phyloP scores from a whole-genome alignment of 2,329 filamentous ascomycete species.

The Sodiomyces alkalinus region DNA sequence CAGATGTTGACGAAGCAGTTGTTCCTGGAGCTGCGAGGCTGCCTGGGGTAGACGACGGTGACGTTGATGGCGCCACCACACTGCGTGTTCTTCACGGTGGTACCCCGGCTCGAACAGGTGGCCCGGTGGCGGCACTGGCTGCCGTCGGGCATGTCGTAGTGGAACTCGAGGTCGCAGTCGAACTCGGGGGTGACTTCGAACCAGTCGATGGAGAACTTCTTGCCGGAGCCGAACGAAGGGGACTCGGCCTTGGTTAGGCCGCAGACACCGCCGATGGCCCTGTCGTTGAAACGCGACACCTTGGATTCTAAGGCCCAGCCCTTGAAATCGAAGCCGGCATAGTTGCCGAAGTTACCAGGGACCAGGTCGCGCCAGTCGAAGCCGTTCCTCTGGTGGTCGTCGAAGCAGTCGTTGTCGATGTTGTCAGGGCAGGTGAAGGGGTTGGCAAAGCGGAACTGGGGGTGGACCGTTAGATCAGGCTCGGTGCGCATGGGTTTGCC shows the following conservation, averaged over 20 bases:
- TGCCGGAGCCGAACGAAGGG: constrained; percentile 41
- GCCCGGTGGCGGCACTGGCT: constrained; percentile 66
- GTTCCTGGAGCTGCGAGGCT: constrained; percentile 38
- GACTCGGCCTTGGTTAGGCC: constrained; percentile 26
- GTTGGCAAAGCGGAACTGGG: constrained; percentile 15
- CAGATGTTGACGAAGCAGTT: constrained; percentile 60
- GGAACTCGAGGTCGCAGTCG: constrained; percentile 68
- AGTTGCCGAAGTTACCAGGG: constrained; percentile 45
- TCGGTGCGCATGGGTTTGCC: not conserved
- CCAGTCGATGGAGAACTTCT: constrained; percentile 59
- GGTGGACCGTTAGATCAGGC: not conserved
- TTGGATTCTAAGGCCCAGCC: constrained; percentile 55
- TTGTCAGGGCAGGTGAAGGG: constrained; percentile 55
- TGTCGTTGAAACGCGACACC: constrained; percentile 33
- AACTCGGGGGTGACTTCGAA: constrained; percentile 61
- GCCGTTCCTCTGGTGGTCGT: constrained; percentile 49
- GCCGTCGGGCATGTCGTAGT: constrained; percentile 76
- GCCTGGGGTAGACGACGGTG: constrained; percentile 49
- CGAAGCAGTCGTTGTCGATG: constrained; percentile 59
- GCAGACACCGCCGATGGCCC: constrained; percentile 46
- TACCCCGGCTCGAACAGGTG: constrained; percentile 51
- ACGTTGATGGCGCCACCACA: constrained; percentile 84
- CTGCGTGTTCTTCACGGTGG: constrained; percentile 65
- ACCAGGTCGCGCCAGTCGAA: constrained; percentile 56
- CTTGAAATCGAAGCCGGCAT: constrained; percentile 58